Base-by-base conservation (phyloP, 805 yeast genomes). In the Yarrowia sp. region DNA sequence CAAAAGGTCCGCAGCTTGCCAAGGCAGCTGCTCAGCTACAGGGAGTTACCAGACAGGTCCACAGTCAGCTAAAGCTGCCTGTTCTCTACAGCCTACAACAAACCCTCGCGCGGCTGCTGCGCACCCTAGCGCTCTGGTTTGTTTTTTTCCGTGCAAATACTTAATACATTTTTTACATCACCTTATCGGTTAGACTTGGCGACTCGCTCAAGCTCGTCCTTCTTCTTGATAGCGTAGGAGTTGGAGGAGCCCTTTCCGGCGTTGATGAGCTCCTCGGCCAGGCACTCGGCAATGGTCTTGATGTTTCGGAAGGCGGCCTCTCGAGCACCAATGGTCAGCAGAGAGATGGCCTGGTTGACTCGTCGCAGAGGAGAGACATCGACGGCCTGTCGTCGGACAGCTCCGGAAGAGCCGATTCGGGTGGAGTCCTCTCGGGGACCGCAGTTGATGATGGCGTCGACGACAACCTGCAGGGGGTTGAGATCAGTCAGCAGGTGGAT, bases 371-470 rank as follows among this genome's bases (percentile, higher is more conserved):
- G 99, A 81, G 99, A 93, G 76, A 95, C 99, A 92, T 95, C 99
- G 82, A 95, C 99, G 77, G 99, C 99, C 87, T 96, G 99, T 90
- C 99, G 92, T 91, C 99, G 95, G 80, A 96, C 99, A 82, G 98
- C 91, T 91, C 99, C 99, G 81, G 98, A 93, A 82, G 98, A 93
- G 86, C 99, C 99, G 79, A 96, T 94, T 91, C 99, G 93, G 88
- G 99, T 95, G 81, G 98, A 92, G 86, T 95, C 99, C 89, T 95
- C 99, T 89, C 99, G 92, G 85, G 99, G 97, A 85, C 99, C 99
- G 77, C 98, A 91, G 97, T 96, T 96, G 87, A 92, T 92, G 81
- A 95, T 89, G 79, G 99, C 99, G 79, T 95, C 99, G 83, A 95
- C 98, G 80, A 95, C 86, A 81, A 95, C 97, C 88, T 95, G 99